Percentiles rank a stretch among this genome's conserved stretches.
These are phyloP conservation scores for Dittrichia graveolens DNA, from an alignment of 129 eudicot genomes.

Conservation along the genomic window DNA sequence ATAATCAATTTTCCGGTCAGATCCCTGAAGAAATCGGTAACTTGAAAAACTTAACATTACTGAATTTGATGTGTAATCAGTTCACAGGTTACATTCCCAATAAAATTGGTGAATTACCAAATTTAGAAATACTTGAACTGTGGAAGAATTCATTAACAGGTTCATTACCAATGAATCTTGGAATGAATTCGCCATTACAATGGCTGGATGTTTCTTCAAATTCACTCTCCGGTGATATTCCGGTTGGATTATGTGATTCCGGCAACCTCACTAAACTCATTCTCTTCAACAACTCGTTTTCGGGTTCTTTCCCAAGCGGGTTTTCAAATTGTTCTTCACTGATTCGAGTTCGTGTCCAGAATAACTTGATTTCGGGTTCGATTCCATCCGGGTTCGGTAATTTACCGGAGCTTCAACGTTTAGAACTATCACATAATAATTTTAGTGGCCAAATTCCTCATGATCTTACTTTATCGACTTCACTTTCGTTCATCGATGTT, in stretches of 20 bases:
- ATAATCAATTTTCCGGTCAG: conserved; percentile 63
- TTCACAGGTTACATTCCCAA: conserved; percentile 65
- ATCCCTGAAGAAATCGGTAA: conserved; percentile 63
- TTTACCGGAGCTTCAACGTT: conserved; percentile 53
- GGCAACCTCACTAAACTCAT: conserved; percentile 88
- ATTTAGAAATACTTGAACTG: conserved; percentile 65
- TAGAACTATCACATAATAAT: conserved; percentile 65
- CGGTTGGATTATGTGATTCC: conserved; percentile 59
- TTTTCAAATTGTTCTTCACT: conserved; percentile 67
- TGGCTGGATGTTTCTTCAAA: conserved; percentile 88
- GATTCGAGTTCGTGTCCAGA: conserved; percentile 71
- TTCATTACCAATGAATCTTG: conserved; percentile 65
- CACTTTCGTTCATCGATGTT: conserved; percentile 71
- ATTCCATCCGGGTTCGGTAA: conserved; percentile 72
- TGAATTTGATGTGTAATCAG: conserved; percentile 79
- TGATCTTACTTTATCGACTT: conserved; percentile 57
- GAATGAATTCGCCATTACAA: conserved; percentile 61
- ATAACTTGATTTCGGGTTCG: conserved; percentile 55
- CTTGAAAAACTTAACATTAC: conserved; percentile 58
- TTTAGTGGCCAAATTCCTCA: conserved; percentile 64
- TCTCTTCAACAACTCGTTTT: conserved; percentile 71
- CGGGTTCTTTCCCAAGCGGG: conserved; percentile 75
- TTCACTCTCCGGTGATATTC: conserved; percentile 70
- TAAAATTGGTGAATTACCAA: conserved; percentile 57
- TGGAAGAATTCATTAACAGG: conserved; percentile 81